These are phyloP conservation scores for Lipomyces sp. DNA, from an alignment of 805 yeast genomes.

Conservation along the genomic window DNA sequence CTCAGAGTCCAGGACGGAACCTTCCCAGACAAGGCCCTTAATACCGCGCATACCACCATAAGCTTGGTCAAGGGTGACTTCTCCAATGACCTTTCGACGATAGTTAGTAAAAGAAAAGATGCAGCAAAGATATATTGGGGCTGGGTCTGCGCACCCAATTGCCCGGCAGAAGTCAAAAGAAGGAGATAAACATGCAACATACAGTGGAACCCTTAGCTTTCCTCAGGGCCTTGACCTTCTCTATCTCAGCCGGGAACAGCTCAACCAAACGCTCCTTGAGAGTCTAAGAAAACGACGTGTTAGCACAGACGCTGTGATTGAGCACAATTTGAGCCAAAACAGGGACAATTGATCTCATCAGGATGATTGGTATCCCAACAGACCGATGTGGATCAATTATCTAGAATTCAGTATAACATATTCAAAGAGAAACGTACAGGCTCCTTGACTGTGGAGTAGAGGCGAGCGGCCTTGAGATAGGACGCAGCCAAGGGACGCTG, in stretches of 20 bases:
- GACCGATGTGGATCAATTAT: not conserved
- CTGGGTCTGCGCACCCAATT: not conserved
- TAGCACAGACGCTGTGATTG: not conserved
- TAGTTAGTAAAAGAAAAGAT: not conserved
- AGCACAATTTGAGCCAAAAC: not conserved
- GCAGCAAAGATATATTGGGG: too few species aligned
- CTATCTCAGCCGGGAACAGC: slow-evolving; percentile 87
- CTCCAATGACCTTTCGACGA: slow-evolving; percentile 59
- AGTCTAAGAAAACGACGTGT: slow-evolving; percentile 46
- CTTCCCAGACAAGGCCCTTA: slow-evolving; percentile 86
- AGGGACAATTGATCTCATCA: not conserved
- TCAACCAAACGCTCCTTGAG: slow-evolving; percentile 94
- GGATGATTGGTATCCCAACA: not conserved
- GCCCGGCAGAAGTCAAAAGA: too few species aligned
- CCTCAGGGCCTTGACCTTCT: slow-evolving; percentile 86
- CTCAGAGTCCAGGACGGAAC: slow-evolving; percentile 80
- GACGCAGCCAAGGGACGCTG: slow-evolving; percentile 33
- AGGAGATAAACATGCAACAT: slow-evolving; percentile 43
- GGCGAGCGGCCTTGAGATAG: slow-evolving; percentile 32
- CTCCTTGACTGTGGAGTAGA: slow-evolving; percentile 40
- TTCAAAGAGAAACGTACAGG: slow-evolving; percentile 33
- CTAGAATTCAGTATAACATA: not conserved
- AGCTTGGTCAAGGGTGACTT: slow-evolving; percentile 76
- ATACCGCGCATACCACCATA: slow-evolving; percentile 93
- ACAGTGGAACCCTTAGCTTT: slow-evolving; percentile 82